Evolutionary conservation across 2,329 filamentous ascomycete genomes (phyloP).

Genomic region (Pseudocercospora macadamiae): DNA sequence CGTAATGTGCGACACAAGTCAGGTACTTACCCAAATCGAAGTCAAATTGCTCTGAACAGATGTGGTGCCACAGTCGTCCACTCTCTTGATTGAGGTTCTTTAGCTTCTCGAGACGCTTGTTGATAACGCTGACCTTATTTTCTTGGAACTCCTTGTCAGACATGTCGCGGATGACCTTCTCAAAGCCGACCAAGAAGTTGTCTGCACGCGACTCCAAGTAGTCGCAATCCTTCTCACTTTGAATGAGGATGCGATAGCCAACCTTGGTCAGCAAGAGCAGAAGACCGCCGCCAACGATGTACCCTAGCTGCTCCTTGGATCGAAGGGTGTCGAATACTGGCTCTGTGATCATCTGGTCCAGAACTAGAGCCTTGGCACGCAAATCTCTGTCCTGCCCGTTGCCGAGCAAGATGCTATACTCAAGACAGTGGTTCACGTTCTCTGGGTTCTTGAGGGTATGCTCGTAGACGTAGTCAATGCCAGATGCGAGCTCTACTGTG

Average conservation of each 20-base stretch:
- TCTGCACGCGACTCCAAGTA: constrained; percentile 90
- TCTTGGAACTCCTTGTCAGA: constrained; percentile 80
- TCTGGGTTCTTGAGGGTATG: constrained; percentile 80
- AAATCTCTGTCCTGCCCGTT: constrained; percentile 62
- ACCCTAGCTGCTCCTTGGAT: constrained; percentile 96
- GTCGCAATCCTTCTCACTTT: constrained; percentile 82
- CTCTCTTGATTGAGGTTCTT: constrained; percentile 91
- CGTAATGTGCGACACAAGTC: background rate
- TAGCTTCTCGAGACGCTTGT: constrained; percentile 83
- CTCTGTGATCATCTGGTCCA: constrained; percentile 90
- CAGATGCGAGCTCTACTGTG: constrained; percentile 74
- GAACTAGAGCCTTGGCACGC: constrained; percentile 76
- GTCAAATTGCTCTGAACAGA: constrained; percentile 83
- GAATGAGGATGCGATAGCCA: constrained; percentile 86
- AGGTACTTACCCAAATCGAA: constrained; percentile 77
- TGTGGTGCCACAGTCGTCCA: constrained; percentile 79
- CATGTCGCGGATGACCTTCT: constrained; percentile 72
- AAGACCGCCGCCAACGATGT: constrained; percentile 87
- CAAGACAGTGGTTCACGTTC: constrained; percentile 69
- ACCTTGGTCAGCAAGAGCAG: constrained; percentile 72
- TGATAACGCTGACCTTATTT: constrained; percentile 87
- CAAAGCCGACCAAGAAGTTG: constrained; percentile 73
- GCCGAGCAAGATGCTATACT: constrained; percentile 51
- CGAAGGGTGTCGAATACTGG: constrained; percentile 92
- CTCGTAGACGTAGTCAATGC: constrained; percentile 81